Evolutionary conservation across 495 filamentous ascomycete species (phyloP).

Genomic region (Lindgomyces ingoldianus): DNA sequence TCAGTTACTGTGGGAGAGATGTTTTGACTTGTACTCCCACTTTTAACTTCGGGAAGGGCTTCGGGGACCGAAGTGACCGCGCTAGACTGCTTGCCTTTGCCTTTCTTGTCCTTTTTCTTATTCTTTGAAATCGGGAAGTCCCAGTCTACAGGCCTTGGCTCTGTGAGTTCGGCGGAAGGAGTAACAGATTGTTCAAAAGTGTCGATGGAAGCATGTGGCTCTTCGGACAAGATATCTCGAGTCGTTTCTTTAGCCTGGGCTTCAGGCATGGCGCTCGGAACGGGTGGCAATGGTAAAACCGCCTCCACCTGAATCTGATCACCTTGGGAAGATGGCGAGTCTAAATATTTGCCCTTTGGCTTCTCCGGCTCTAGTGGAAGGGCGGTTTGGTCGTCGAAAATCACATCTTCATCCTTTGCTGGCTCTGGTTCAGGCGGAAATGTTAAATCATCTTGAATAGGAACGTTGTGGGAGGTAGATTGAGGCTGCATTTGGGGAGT

Average conservation of each 20-base stretch:
- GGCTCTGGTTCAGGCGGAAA: too few relatives aligned
- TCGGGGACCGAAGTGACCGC: conserved; percentile 9
- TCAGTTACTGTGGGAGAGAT: background rate
- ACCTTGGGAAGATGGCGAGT: too few relatives aligned
- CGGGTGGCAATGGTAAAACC: too few relatives aligned
- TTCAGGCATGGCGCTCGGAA: background rate
- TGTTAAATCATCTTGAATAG: background rate
- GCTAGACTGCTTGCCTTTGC: conserved; percentile 21
- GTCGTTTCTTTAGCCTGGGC: background rate
- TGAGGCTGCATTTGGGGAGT: background rate
- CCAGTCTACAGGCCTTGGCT: background rate
- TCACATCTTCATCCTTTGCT: too few relatives aligned
- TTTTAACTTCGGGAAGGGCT: background rate
- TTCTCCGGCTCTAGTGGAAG: too few relatives aligned
- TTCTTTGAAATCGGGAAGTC: background rate
- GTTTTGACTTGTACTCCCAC: background rate
- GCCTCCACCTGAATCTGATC: too few relatives aligned
- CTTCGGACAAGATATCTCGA: background rate
- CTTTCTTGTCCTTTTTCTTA: conserved; percentile 25
- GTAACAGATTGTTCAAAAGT: background rate
- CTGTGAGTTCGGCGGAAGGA: background rate
- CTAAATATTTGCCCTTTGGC: too few relatives aligned
- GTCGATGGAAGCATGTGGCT: background rate
- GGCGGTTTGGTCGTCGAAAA: too few relatives aligned
- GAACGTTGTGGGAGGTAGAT: too few relatives aligned